Conservation (phyloP, 257 asterid species). For the Nicotiana paniculata region DNA sequence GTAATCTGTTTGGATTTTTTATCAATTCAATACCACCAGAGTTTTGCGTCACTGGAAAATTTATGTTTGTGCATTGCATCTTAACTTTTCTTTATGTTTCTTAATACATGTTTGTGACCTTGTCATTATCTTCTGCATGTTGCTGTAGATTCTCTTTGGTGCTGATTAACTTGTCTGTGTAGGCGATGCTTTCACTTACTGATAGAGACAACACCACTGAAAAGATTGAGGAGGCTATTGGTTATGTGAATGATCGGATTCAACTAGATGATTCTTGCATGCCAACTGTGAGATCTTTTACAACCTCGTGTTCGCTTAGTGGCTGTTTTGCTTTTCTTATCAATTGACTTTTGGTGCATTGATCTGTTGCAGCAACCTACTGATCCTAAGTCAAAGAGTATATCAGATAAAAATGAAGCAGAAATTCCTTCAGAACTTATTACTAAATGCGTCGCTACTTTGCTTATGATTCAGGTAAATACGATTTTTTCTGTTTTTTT, state of each 20-base stretch:
- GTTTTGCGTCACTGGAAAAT: neutral
- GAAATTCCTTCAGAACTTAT: conserved; percentile 75
- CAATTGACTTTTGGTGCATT: conserved; percentile 7
- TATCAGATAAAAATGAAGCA: conserved; percentile 38
- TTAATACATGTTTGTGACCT: neutral
- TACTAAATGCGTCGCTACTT: conserved; percentile 66
- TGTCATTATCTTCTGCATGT: neutral
- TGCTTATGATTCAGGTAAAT: conserved; percentile 78
- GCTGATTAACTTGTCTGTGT: neutral
- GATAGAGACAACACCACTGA: conserved; percentile 40
- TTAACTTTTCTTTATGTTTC: neutral
- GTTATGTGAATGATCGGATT: conserved; percentile 33
- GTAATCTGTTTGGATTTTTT: neutral
- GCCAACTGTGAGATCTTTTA: conserved; percentile 31
- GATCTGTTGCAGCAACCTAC: conserved; percentile 36
- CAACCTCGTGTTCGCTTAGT: neutral
- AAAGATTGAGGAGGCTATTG: conserved; percentile 64
- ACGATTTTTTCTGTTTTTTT: neutral
- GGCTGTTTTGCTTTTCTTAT: conserved; percentile 10
- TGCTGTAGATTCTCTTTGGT: neutral
- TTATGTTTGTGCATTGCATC: neutral
- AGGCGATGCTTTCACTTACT: conserved; percentile 70
- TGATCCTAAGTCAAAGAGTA: conserved; percentile 36
- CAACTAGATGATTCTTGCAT: conserved; percentile 29
- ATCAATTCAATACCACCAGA: neutral